Evolutionary conservation across 805 yeast genomes (phyloP).

Genomic region (Zygosaccharomyces lentus): DNA sequence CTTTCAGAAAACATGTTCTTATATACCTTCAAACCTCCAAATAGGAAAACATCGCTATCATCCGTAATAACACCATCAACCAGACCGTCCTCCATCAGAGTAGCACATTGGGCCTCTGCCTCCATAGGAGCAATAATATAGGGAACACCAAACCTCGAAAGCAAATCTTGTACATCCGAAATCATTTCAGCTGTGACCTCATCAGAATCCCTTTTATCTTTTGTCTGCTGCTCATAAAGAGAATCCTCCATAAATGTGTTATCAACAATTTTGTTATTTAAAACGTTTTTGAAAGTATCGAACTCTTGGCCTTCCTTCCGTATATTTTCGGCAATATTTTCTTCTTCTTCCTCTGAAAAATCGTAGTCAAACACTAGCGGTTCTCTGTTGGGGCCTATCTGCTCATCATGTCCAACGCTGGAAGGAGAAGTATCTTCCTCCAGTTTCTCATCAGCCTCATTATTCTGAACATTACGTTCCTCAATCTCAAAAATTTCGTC

Average conservation of each 20-base stretch:
- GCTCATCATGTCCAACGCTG: not conserved
- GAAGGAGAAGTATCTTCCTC: not conserved
- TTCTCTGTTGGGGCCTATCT: not conserved
- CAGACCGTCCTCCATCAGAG: conserved; percentile 56
- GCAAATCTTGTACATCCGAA: conserved; percentile 81
- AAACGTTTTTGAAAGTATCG: conserved; percentile 45
- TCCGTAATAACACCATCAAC: conserved; percentile 97
- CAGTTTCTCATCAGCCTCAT: not conserved
- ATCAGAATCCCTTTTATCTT: conserved; percentile 82
- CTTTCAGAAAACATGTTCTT: conserved; percentile 93
- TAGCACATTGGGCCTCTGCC: conserved; percentile 98
- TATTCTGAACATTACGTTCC: not conserved
- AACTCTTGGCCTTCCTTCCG: conserved; percentile 70
- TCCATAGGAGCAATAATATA: conserved; percentile 96
- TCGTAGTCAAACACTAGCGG: conserved; percentile 49
- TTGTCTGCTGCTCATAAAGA: conserved; percentile 57
- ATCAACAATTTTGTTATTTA: conserved; percentile 30
- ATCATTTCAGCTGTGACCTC: conserved; percentile 86
- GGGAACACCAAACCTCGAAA: conserved; percentile 89
- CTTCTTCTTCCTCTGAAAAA: conserved; percentile 76
- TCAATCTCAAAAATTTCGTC: conserved; percentile 27
- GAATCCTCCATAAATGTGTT: conserved; percentile 38
- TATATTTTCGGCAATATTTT: conserved; percentile 56
- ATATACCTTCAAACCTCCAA: conserved; percentile 82
- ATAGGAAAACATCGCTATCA: conserved; percentile 93